phyloP scores from a whole-genome alignment of 2,329 filamentous ascomycete species.

The Westerdykella ornata region DNA sequence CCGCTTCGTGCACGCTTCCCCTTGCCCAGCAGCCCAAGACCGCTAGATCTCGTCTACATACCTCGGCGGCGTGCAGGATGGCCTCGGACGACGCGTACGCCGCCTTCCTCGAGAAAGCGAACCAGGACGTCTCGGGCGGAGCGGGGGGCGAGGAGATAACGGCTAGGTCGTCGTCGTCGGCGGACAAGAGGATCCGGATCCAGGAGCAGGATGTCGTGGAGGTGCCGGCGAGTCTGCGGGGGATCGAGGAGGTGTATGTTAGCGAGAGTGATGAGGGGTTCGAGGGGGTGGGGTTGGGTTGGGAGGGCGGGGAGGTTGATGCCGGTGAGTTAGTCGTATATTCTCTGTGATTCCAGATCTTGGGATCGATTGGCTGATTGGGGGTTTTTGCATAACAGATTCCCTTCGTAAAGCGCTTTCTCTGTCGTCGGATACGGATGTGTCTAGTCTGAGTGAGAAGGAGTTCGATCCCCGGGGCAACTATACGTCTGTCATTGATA shows the following conservation, averaged over 20 bases:
- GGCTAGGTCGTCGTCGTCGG: too few species aligned
- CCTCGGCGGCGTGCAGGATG: constrained; percentile 43
- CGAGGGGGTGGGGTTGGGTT: constrained; percentile 64
- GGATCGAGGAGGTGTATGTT: constrained; percentile 57
- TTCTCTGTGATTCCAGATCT: constrained; percentile 1
- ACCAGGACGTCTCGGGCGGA: constrained; percentile 52
- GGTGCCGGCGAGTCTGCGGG: constrained; percentile 48
- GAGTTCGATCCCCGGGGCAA: constrained; percentile 68
- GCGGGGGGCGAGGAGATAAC: constrained; percentile 29
- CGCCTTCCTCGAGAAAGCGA: constrained; percentile 80
- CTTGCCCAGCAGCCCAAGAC: not conserved
- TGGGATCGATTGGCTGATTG: too few species aligned
- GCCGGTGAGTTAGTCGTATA: constrained; percentile 40
- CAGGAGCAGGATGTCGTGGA: too few species aligned
- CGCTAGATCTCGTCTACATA: not conserved
- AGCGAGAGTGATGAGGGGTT: constrained; percentile 86
- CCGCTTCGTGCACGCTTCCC: not conserved
- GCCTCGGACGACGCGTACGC: constrained; percentile 76
- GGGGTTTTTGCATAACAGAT: constrained; percentile 57
- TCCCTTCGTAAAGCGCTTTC: constrained; percentile 8
- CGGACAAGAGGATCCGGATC: constrained; percentile 43
- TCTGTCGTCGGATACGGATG: constrained; percentile 45
- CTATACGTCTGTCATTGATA: constrained; percentile 63
- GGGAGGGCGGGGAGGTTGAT: constrained; percentile 50
- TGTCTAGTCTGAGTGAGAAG: constrained; percentile 60